Conservation (phyloP, 2,329 filamentous ascomycete genomes). For the Clathrospora elynae region DNA sequence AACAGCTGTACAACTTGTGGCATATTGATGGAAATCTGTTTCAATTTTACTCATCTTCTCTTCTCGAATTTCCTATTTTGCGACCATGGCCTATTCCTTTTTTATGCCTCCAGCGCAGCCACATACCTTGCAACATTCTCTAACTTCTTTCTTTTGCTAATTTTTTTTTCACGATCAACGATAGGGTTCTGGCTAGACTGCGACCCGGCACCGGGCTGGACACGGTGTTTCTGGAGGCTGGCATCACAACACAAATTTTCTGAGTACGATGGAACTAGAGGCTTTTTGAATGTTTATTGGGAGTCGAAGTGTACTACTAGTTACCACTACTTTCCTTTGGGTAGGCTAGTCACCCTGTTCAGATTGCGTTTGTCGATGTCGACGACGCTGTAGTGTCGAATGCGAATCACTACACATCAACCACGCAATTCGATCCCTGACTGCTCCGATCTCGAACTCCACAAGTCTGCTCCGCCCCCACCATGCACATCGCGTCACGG, state of each 20-base stretch:
- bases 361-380: constrained; percentile 4
- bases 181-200: constrained; percentile 28
- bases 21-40: constrained; percentile 4
- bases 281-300: constrained; percentile 16
- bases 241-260: constrained; percentile 14
- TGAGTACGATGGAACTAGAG: constrained; percentile 13
- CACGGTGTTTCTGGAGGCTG: constrained; percentile 28
- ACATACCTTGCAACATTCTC: constrained; percentile 41
- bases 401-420: constrained; percentile 6
- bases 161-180: constrained; percentile 23
- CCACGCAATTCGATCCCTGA: too few species aligned
- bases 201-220: constrained; percentile 39
- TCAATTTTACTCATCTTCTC: constrained; percentile 19
- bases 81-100: constrained; percentile 26
- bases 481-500: too few species aligned
- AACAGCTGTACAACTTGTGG: constrained; percentile 3
- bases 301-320: constrained; percentile 14
- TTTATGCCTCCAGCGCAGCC: constrained; percentile 21
- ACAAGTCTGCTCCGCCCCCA: too few species aligned
- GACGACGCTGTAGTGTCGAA: constrained; percentile 11
- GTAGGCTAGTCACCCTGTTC: constrained; percentile 1
- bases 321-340: constrained; percentile 1
- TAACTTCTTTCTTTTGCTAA: constrained; percentile 16
- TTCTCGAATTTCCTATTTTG: constrained; percentile 16
- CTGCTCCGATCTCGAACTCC: too few species aligned